Base-by-base conservation (phyloP, 345 rosid genomes). In the Syzygium oleosum region DNA sequence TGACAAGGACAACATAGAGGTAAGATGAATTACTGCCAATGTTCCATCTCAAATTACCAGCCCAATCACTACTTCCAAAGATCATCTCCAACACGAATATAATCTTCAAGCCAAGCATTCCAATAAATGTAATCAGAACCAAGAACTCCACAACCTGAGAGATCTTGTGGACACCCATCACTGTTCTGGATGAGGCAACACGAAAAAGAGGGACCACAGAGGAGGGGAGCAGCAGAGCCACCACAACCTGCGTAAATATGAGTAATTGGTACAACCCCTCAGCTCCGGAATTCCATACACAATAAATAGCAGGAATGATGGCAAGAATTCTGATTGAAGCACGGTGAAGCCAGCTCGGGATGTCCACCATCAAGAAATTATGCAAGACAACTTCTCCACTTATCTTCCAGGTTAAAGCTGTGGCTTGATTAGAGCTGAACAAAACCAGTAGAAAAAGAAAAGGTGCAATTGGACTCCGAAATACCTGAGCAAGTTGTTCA, bases 61-160 rank as follows among this genome's bases (percentile, higher is more conserved):
- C 97, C 99, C 99, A 96, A 87, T 97, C 99, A 92, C 97, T 97
- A 85, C 90, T 93, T 84, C 99, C 99, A 88, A 98, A 95, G 79
- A 94, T 91, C 97, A 98, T 92, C 86, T 96, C 99, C 65, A 94
- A 92, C 86, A 97, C 92, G 87, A 98, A 97, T 90, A 94, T 90
- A 86, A 98, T 90, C 87, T 96, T 95, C 89, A 98, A 90, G 68
- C 95, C 94, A 83, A 98, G 92, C 91, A 97, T 90, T 86, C 97
- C 98, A 91, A 95, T 89, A 89, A 95, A 91, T 13, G 94, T 92
- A 63, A 94, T 34, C 87, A 97, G 86, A 2, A 92, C 94, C 84
- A 95, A 53, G 91, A 94, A 94, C 93, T 96, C 98, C 88, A 94
- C 88, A 86, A 92, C n/a, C 84, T 92, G 98, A 87, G 99, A 94